Conservation (phyloP, 257 asterid genomes). For the Solanum chiquidenum region DNA sequence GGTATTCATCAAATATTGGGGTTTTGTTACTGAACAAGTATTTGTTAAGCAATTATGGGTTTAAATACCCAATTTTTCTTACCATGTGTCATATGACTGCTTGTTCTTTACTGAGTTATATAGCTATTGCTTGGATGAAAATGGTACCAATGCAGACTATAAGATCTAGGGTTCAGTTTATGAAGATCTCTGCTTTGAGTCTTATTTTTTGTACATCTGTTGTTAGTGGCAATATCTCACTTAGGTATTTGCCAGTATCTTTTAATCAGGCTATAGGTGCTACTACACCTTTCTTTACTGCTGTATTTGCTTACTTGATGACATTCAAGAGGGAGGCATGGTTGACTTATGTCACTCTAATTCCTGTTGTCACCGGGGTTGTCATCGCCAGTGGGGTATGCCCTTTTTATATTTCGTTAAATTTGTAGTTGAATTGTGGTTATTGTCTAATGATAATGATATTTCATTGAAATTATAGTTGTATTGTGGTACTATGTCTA, state of each 20-base stretch:
- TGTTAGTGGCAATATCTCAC: slow-evolving; percentile 75
- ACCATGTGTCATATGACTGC: slow-evolving; percentile 94
- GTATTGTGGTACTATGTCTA: neutral
- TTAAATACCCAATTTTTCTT: slow-evolving; percentile 75
- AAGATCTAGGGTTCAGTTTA: slow-evolving; percentile 78
- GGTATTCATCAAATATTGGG: slow-evolving; percentile 89
- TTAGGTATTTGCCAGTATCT: slow-evolving; percentile 75
- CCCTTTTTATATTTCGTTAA: neutral
- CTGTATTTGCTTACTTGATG: slow-evolving; percentile 67
- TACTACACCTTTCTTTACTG: slow-evolving; percentile 81
- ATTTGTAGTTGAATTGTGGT: neutral
- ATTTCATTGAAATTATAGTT: neutral
- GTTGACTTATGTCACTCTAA: slow-evolving; percentile 59
- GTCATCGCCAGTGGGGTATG: slow-evolving; percentile 78
- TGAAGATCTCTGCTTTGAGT: slow-evolving; percentile 76
- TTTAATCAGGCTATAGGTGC: slow-evolving; percentile 91
- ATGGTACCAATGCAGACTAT: slow-evolving; percentile 82
- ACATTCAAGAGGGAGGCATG: slow-evolving; percentile 72
- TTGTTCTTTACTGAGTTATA: slow-evolving; percentile 75
- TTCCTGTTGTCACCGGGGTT: slow-evolving; percentile 77
- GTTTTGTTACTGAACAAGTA: slow-evolving; percentile 71
- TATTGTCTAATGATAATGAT: neutral
- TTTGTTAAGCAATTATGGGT: slow-evolving; percentile 81
- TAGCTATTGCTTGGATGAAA: slow-evolving; percentile 88
- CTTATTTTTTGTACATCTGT: slow-evolving; percentile 72